A percentile compares a stretch with the other conserved stretches of the same genome.
Conservation (phyloP, 495 filamentous ascomycete genomes). For the Xylaria sp. region DNA sequence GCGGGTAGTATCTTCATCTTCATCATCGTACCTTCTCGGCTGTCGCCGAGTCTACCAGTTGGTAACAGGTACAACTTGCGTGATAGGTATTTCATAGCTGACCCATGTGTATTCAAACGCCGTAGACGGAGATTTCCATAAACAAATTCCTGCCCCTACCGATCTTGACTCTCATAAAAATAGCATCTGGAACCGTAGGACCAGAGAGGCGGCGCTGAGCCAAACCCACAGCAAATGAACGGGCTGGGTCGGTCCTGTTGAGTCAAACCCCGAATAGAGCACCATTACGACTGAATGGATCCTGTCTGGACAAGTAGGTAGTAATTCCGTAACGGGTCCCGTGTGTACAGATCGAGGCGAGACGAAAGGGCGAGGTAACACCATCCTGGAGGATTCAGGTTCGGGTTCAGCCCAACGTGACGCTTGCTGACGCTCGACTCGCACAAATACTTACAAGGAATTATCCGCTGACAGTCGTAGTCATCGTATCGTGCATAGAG, state of each 20-base stretch:
- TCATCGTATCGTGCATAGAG: background rate
- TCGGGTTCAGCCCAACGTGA: background rate
- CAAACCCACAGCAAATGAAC: background rate
- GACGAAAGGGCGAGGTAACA: conserved; percentile 29
- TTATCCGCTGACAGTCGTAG: background rate
- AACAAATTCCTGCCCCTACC: background rate
- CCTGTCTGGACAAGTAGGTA: background rate
- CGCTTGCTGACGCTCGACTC: background rate
- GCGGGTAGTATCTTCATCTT: background rate
- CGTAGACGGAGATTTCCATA: background rate
- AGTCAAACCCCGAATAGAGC: background rate
- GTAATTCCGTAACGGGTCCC: background rate
- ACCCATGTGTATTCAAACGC: background rate
- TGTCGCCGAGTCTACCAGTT: background rate
- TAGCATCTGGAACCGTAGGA: background rate
- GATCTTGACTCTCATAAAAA: background rate
- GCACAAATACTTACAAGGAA: background rate
- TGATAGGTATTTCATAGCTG: background rate
- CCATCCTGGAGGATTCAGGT: background rate
- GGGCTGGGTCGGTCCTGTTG: background rate
- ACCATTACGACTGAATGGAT: background rate
- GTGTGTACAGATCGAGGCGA: conserved; percentile 22
- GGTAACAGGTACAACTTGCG: background rate
- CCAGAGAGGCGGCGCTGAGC: background rate
- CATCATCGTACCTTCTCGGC: background rate